These are phyloP conservation scores for Eucalyptus melliodora DNA, from an alignment of 345 rosid species.

Conservation along the genomic window DNA sequence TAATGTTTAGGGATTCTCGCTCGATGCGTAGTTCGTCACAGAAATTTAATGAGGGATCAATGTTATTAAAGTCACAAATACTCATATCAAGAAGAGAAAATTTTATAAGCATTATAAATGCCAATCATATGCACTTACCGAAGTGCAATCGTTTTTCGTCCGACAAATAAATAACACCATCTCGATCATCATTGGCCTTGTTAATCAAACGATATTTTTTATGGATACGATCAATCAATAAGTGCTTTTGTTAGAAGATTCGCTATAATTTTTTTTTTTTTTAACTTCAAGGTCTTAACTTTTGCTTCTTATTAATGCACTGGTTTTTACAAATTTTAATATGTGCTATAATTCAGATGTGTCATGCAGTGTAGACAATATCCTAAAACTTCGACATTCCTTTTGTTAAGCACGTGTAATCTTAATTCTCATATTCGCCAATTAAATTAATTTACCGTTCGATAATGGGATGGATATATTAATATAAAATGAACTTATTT, in stretches of 20 bases:
- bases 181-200: background rate
- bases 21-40: background rate
- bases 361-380: background rate
- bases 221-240: rapidly evolving
- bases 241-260: background rate
- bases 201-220: background rate
- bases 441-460: background rate
- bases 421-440: background rate
- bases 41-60: background rate
- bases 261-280: background rate
- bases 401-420: too few species aligned
- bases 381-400: background rate
- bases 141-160: background rate
- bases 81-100: background rate
- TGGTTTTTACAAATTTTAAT: background rate
- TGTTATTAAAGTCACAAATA: background rate
- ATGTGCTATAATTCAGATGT: background rate
- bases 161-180: background rate
- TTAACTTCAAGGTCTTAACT: background rate
- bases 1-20: background rate
- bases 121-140: background rate
- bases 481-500: background rate
- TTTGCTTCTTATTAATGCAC: background rate
- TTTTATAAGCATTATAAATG: background rate
- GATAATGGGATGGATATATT: background rate